Evolutionary conservation across 148 eudicot species (phyloP).

Genomic region (Salicornia ramosissima): DNA sequence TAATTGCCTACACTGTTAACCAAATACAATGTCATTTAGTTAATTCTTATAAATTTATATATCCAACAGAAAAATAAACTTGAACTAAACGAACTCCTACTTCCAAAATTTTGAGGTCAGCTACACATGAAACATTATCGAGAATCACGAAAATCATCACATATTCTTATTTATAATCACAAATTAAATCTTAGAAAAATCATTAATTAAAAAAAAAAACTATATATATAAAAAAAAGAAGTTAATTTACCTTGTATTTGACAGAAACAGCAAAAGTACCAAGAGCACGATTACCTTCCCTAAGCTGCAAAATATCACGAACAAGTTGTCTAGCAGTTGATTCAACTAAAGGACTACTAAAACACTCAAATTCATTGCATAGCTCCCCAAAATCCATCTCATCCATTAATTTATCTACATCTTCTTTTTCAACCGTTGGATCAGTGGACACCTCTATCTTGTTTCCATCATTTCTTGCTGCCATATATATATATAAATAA

Average conservation of each 20-base stretch:
- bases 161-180: too few relatives aligned
- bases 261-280: conserved; percentile 77
- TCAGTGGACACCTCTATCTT: conserved; percentile 36
- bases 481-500: not conserved
- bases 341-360: conserved; percentile 86
- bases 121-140: too few relatives aligned
- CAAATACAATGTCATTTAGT: too few relatives aligned
- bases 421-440: conserved; percentile 33
- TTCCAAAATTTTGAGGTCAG: too few relatives aligned
- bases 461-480: conserved; percentile 61
- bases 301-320: conserved; percentile 88
- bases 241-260: conserved; percentile 58
- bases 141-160: too few relatives aligned
- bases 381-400: conserved; percentile 79
- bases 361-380: conserved; percentile 93
- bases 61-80: too few relatives aligned
- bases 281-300: conserved; percentile 86
- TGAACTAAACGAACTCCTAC: too few relatives aligned
- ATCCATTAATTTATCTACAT: conserved; percentile 74
- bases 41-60: too few relatives aligned
- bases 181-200: too few relatives aligned
- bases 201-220: too few relatives aligned
- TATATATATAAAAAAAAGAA: not conserved
- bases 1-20: too few relatives aligned
- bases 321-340: conserved; percentile 93